Conservation (phyloP, 139 green algal genomes). For the Chlorella sp. region DNA sequence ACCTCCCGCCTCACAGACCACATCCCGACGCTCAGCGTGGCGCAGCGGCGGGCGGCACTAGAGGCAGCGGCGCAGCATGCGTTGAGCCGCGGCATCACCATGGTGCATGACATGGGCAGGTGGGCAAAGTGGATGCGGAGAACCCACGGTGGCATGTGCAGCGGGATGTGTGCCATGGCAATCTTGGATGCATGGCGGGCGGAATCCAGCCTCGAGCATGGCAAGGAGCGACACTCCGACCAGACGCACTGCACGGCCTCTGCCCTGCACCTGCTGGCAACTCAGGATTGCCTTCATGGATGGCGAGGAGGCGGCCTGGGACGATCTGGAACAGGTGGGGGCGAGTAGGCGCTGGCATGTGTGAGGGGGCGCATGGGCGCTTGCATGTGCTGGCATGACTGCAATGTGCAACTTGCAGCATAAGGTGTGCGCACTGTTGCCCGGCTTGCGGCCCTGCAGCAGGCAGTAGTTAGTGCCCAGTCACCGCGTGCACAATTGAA, state of each 20-base stretch:
- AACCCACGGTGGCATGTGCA: neutral
- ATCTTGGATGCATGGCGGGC: neutral
- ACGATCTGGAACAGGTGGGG: slow-evolving; percentile 62
- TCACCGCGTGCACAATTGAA: too few species aligned
- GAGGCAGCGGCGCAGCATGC: slow-evolving; percentile 25
- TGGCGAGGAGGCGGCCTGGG: slow-evolving; percentile 46
- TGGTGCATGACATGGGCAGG: slow-evolving; percentile 70
- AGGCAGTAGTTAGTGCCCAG: too few species aligned
- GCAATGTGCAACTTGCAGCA: too few species aligned
- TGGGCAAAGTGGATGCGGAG: too few species aligned
- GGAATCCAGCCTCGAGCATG: too few species aligned
- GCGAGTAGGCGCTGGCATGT: too few species aligned
- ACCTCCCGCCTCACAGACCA: neutral
- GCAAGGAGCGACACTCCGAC: too few species aligned
- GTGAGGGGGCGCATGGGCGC: too few species aligned
- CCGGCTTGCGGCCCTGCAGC: too few species aligned
- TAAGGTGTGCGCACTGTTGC: too few species aligned
- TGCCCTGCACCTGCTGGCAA: neutral
- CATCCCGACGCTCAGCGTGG: slow-evolving; percentile 30
- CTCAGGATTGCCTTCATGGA: slow-evolving; percentile 35
- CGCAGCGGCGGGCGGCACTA: slow-evolving; percentile 14
- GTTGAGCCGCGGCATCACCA: slow-evolving; percentile 65
- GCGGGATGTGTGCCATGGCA: too few species aligned
- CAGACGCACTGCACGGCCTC: neutral
- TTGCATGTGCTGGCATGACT: too few species aligned